phyloP scores from a whole-genome alignment of 805 yeast species.

The Metschnikowia continentalis region DNA sequence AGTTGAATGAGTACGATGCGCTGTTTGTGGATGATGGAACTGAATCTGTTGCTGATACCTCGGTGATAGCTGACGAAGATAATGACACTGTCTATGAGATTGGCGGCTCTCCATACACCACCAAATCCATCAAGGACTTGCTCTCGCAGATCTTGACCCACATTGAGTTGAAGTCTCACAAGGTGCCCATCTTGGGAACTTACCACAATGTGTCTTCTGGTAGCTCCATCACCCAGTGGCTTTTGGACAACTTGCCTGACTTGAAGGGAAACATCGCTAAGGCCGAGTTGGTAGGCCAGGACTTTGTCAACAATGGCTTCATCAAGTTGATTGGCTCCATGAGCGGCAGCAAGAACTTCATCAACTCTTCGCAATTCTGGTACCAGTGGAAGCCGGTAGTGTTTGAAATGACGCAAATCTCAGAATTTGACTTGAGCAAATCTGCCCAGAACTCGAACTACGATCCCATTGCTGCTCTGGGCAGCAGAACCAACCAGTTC shows the following conservation, averaged over 20 bases:
- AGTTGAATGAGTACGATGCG: conserved; percentile 23
- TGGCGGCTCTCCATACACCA: conserved; percentile 29
- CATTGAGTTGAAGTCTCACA: conserved; percentile 51
- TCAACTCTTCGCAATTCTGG: conserved; percentile 65
- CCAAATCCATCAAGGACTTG: conserved; percentile 31
- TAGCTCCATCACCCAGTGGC: conserved; percentile 55
- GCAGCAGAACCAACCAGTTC: conserved; percentile 15
- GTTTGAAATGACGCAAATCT: conserved; percentile 42
- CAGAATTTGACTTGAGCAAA: conserved; percentile 13
- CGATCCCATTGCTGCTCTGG: conserved; percentile 14
- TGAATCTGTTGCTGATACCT: background rate
- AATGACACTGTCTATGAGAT: conserved; percentile 21
- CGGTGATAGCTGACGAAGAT: conserved; percentile 11
- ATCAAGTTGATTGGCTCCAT: conserved; percentile 63
- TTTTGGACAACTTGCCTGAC: conserved; percentile 42
- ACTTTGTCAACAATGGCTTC: conserved; percentile 56
- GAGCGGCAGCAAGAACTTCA: conserved; percentile 48
- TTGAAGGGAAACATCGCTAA: conserved; percentile 46
- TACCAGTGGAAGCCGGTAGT: conserved; percentile 81
- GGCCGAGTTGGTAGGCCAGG: conserved; percentile 75
- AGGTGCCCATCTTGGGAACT: conserved; percentile 66
- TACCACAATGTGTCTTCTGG: conserved; percentile 63
- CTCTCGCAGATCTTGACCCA: conserved; percentile 30
- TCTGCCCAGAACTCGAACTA: conserved; percentile 7
- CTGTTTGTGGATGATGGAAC: conserved; percentile 2